Evolutionary conservation across 192 early-diverging fungal genomes (phyloP).

Genomic region (Phlyctochytrium bullatum): DNA sequence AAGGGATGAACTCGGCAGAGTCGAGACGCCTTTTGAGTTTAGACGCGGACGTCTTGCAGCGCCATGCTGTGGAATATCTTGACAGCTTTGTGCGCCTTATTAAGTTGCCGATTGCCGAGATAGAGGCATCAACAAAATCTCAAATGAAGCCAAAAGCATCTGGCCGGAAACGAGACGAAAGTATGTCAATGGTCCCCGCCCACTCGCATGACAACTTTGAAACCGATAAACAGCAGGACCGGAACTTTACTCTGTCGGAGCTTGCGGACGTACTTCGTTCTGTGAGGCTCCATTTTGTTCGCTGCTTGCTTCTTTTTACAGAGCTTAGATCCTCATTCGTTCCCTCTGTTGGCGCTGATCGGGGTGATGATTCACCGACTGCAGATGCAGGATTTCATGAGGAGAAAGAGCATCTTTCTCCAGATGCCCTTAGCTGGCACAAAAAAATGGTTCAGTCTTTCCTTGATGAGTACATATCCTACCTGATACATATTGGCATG

Average conservation of each 20-base stretch:
- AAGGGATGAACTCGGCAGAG: neutral
- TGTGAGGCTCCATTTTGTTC: slow-evolving; percentile 41
- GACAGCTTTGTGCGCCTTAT: slow-evolving; percentile 42
- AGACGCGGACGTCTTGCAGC: slow-evolving; percentile 35
- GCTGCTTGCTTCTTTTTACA: slow-evolving; percentile 50
- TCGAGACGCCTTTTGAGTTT: slow-evolving; percentile 11
- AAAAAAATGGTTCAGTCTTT: slow-evolving; percentile 30
- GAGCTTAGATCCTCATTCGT: slow-evolving; percentile 30
- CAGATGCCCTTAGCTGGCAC: slow-evolving; percentile 31
- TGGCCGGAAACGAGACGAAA: slow-evolving; percentile 2
- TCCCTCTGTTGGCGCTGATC: no score
- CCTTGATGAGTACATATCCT: slow-evolving; percentile 34
- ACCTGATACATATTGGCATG: slow-evolving; percentile 35
- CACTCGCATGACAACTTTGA: neutral
- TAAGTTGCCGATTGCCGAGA: neutral
- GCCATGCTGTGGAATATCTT: slow-evolving; percentile 46
- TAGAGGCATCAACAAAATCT: slow-evolving; percentile 5
- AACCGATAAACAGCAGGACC: neutral
- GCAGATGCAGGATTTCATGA: neutral
- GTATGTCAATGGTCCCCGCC: neutral
- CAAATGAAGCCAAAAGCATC: slow-evolving; percentile 2
- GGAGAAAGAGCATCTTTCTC: neutral
- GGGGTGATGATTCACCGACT: neutral
- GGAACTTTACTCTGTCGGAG: slow-evolving; percentile 24
- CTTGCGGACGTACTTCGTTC: slow-evolving; percentile 42